Percentiles rank a stretch among this genome's conserved stretches.
Evolutionary conservation across 2,329 filamentous ascomycete genomes (phyloP).

Genomic region (Xylariomycetidae sp.): DNA sequence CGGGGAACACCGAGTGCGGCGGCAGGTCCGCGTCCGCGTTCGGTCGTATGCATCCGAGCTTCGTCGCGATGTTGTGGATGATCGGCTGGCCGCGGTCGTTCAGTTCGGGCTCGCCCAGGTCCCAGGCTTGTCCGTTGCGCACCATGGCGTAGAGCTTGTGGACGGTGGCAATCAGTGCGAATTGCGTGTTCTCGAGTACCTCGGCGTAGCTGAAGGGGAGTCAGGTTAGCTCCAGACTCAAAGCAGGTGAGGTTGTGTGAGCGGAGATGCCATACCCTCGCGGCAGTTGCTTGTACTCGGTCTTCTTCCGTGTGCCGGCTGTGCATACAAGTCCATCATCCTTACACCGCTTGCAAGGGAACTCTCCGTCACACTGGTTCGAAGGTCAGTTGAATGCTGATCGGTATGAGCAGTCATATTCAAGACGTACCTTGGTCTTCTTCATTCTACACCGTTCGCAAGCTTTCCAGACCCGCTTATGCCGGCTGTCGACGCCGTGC

Average conservation of each 20-base stretch:
- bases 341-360: slow-evolving; percentile 61
- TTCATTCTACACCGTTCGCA: slow-evolving; percentile 63
- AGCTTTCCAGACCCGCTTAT: slow-evolving; percentile 62
- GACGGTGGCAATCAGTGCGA: slow-evolving; percentile 57
- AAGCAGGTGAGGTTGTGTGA: not conserved
- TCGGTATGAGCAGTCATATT: slow-evolving; percentile 5
- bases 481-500: slow-evolving; percentile 44
- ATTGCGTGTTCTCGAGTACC: slow-evolving; percentile 59
- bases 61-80: slow-evolving; percentile 59
- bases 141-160: slow-evolving; percentile 63
- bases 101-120: slow-evolving; percentile 56
- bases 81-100: slow-evolving; percentile 58
- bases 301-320: slow-evolving; percentile 58
- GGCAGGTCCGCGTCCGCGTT: slow-evolving; percentile 56
- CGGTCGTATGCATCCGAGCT: slow-evolving; percentile 57
- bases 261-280: slow-evolving; percentile 41
- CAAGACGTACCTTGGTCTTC: slow-evolving; percentile 62
- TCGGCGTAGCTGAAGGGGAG: slow-evolving; percentile 49
- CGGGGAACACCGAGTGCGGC: slow-evolving; percentile 53
- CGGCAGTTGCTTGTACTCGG: slow-evolving; percentile 62
- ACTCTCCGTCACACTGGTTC: slow-evolving; percentile 55
- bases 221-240: slow-evolving; percentile 4
- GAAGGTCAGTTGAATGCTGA: slow-evolving; percentile 9
- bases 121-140: slow-evolving; percentile 51
- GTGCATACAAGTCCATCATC: slow-evolving; percentile 60